Evolutionary conservation across 768 basidiomycete genomes (phyloP).

Genomic region (Lyophyllum atratum): DNA sequence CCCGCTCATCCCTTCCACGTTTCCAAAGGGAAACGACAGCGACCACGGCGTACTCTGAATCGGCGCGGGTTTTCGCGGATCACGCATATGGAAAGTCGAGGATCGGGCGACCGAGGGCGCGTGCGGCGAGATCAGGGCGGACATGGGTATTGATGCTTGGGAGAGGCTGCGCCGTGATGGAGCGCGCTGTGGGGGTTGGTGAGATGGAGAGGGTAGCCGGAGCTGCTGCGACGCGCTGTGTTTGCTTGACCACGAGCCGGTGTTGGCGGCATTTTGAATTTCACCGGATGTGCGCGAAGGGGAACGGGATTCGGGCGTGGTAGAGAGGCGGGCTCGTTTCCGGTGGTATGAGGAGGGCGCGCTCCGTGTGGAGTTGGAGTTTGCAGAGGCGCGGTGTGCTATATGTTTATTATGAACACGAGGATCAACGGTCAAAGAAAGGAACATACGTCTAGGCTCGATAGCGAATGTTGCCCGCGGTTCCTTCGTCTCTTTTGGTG

Average conservation of each 20-base stretch:
- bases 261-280: slow-evolving; percentile 39
- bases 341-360: slow-evolving; percentile 72
- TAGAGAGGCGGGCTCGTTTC: slow-evolving; percentile 67
- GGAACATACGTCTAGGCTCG: slow-evolving; percentile 58
- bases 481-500: slow-evolving; percentile 60
- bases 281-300: slow-evolving; percentile 35
- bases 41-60: slow-evolving; percentile 64
- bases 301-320: slow-evolving; percentile 37
- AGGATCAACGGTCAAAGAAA: slow-evolving; percentile 14
- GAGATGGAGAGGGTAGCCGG: slow-evolving; percentile 20
- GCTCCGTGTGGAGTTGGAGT: slow-evolving; percentile 41
- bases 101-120: slow-evolving; percentile 69
- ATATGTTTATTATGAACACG: slow-evolving; percentile 19
- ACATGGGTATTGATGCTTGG: slow-evolving; percentile 76
- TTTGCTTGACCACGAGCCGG: slow-evolving; percentile 48
- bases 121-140: slow-evolving; percentile 76
- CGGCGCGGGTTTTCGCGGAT: slow-evolving; percentile 68
- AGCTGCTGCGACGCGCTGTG: slow-evolving; percentile 28
- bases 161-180: slow-evolving; percentile 60
- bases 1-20: slow-evolving; percentile 31
- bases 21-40: slow-evolving; percentile 45
- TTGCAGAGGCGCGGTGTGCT: slow-evolving; percentile 57
- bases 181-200: slow-evolving; percentile 26
- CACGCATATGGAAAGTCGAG: slow-evolving; percentile 75
- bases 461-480: slow-evolving; percentile 62